Evolutionary conservation across 768 basidiomycete species (phyloP).

Genomic region (Cyclocybe cylindracea): DNA sequence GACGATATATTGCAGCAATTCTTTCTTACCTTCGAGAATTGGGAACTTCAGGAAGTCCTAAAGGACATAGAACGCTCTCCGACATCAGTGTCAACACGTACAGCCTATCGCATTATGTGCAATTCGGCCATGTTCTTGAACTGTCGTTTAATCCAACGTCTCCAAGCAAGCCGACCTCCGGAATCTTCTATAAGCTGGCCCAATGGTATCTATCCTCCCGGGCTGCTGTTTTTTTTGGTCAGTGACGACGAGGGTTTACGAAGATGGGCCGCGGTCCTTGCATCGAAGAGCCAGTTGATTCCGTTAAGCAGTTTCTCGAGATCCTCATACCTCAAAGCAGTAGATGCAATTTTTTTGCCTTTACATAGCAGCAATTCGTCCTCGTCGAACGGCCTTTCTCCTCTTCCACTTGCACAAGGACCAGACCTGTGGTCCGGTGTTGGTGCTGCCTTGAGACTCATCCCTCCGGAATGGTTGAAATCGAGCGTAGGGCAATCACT

Average conservation of each 20-base stretch:
- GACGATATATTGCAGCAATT: constrained; percentile 54
- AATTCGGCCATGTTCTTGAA: constrained; percentile 62
- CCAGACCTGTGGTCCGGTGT: constrained; percentile 56
- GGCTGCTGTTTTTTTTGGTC: constrained; percentile 59
- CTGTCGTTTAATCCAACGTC: constrained; percentile 40
- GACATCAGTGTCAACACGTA: constrained; percentile 48
- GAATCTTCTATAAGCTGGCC: constrained; percentile 52
- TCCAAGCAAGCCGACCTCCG: constrained; percentile 40
- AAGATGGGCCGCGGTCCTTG: constrained; percentile 58
- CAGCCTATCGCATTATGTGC: constrained; percentile 62
- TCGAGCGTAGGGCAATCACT: constrained; percentile 33
- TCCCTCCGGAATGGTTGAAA: constrained; percentile 46
- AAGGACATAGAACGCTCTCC: constrained; percentile 40
- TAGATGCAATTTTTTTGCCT: constrained; percentile 39
- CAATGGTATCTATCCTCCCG: constrained; percentile 55
- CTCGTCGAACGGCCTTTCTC: constrained; percentile 36
- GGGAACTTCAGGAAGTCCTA: constrained; percentile 60
- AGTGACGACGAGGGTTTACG: constrained; percentile 50
- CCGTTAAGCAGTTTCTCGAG: constrained; percentile 42
- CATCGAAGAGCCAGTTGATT: constrained; percentile 47
- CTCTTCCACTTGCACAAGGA: constrained; percentile 12
- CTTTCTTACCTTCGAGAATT: constrained; percentile 61
- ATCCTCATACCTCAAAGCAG: constrained; percentile 44
- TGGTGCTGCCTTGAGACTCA: constrained; percentile 44
- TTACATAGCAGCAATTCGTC: constrained; percentile 17